phyloP scores from a whole-genome alignment of 495 filamentous ascomycete genomes.

The Xeromyces bisporus region DNA sequence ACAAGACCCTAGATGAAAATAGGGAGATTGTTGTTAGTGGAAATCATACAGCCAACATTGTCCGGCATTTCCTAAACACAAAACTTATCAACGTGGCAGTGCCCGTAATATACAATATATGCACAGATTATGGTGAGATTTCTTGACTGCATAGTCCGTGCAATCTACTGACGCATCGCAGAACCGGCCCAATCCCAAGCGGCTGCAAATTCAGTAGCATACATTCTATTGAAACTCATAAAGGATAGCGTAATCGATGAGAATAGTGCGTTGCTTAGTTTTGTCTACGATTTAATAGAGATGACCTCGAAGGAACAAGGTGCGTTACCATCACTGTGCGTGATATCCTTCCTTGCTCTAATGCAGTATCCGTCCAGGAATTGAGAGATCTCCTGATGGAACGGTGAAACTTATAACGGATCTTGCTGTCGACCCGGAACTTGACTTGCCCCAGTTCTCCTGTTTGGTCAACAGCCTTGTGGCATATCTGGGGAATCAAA shows the following conservation, averaged over 20 bases:
- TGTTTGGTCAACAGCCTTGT: slow-evolving; percentile 17
- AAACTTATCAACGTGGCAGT: slow-evolving; percentile 40
- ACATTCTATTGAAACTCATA: slow-evolving; percentile 23
- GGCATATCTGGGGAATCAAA: slow-evolving; percentile 21
- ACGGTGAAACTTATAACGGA: slow-evolving; percentile 22
- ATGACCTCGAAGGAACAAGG: slow-evolving; percentile 23
- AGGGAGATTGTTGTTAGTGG: slow-evolving; percentile 44
- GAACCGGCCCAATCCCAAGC: slow-evolving; percentile 43
- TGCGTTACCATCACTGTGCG: slow-evolving; percentile 4
- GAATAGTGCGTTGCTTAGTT: slow-evolving; percentile 19
- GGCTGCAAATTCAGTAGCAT: slow-evolving; percentile 36
- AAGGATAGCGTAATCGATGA: slow-evolving; percentile 16
- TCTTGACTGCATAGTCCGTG: neutral
- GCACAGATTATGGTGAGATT: slow-evolving; percentile 50
- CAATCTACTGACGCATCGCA: slow-evolving; percentile 9
- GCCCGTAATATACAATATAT: slow-evolving; percentile 57
- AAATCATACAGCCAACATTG: slow-evolving; percentile 36
- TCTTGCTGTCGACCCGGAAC: slow-evolving; percentile 12
- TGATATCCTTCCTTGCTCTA: neutral
- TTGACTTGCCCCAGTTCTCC: slow-evolving; percentile 16
- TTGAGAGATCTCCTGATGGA: slow-evolving; percentile 23
- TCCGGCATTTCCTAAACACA: slow-evolving; percentile 33
- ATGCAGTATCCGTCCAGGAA: slow-evolving; percentile 8
- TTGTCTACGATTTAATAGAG: slow-evolving; percentile 25
- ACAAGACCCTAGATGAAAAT: slow-evolving; percentile 46